These are phyloP conservation scores for Diaporthe sp. DNA, from an alignment of 2,329 filamentous ascomycete species.

Conservation along the genomic window DNA sequence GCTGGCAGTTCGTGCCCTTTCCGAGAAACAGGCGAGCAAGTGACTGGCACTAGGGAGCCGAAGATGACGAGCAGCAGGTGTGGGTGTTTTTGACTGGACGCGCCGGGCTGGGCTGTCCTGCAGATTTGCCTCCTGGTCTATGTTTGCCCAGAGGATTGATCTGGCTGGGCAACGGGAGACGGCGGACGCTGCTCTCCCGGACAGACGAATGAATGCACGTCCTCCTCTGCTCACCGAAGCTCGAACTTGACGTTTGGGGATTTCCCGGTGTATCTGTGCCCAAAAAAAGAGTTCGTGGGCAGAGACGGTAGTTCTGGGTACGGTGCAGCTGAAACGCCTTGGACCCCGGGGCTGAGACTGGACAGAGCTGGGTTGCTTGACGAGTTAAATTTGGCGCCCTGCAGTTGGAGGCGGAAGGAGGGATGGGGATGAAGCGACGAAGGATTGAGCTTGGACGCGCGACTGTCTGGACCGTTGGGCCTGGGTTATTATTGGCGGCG, in stretches of 20 bases:
- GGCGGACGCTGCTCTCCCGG: not conserved
- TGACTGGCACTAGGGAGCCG: slow-evolving; percentile 35
- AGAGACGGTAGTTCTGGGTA: slow-evolving; percentile 9
- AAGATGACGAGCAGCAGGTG: slow-evolving; percentile 34
- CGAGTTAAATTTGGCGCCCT: slow-evolving; percentile 24
- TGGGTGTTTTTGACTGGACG: slow-evolving; percentile 32
- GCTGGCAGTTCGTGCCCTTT: slow-evolving; percentile 18
- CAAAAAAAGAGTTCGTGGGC: slow-evolving; percentile 7
- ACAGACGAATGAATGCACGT: not conserved
- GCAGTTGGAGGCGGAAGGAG: slow-evolving; percentile 20
- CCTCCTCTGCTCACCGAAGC: not conserved
- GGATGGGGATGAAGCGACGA: slow-evolving; percentile 13
- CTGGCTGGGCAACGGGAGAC: slow-evolving; percentile 24
- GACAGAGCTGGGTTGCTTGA: slow-evolving; percentile 21
- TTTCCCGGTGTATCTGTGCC: not conserved
- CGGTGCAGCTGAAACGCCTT: slow-evolving; percentile 19
- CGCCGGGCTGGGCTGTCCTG: slow-evolving; percentile 23
- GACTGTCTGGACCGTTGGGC: slow-evolving; percentile 13
- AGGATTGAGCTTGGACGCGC: slow-evolving; percentile 18
- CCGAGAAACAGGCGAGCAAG: slow-evolving; percentile 21
- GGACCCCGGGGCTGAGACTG: slow-evolving; percentile 13
- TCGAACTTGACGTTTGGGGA: not conserved
- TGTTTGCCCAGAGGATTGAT: slow-evolving; percentile 18
- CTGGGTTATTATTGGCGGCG: slow-evolving; percentile 17
- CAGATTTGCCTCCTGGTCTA: slow-evolving; percentile 25